Evolutionary conservation across 257 asterid genomes (phyloP).

Genomic region (Ophiorrhiza pumila): DNA sequence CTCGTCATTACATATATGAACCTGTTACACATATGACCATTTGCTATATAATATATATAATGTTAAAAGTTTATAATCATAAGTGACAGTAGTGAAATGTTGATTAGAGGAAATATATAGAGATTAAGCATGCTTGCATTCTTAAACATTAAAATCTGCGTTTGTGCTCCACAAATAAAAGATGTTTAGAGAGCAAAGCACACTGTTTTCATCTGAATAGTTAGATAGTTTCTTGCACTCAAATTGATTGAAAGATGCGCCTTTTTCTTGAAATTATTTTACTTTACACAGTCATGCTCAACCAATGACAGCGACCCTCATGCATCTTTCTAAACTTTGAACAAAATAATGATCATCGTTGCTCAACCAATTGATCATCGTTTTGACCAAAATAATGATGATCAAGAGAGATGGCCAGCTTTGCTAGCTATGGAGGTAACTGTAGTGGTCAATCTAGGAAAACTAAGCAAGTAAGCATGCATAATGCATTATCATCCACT

Average conservation of each 20-base stretch:
- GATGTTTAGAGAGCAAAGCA: neutral
- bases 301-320: constrained; percentile 3
- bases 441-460: constrained; percentile 11
- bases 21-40: no score
- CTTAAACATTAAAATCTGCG: neutral
- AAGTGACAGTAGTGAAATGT: no score
- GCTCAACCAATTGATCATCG: no score
- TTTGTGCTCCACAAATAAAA: neutral
- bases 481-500: constrained; percentile 11
- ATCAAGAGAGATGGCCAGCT: no score
- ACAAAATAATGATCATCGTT: constrained; percentile 10
- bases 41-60: no score
- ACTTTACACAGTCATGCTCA: constrained; percentile 16
- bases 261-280: constrained; percentile 2
- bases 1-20: no score
- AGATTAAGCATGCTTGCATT: neutral
- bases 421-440: neutral
- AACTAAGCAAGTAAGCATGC: no score
- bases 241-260: neutral
- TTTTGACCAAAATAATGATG: constrained; percentile 17
- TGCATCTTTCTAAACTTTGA: constrained; percentile 13
- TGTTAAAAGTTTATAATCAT: no score
- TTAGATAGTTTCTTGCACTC: constrained; percentile 6
- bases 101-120: neutral
- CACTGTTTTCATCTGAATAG: constrained; percentile 6